Evolutionary conservation across 768 basidiomycete species (phyloP).

Genomic region (Panus rudis): DNA sequence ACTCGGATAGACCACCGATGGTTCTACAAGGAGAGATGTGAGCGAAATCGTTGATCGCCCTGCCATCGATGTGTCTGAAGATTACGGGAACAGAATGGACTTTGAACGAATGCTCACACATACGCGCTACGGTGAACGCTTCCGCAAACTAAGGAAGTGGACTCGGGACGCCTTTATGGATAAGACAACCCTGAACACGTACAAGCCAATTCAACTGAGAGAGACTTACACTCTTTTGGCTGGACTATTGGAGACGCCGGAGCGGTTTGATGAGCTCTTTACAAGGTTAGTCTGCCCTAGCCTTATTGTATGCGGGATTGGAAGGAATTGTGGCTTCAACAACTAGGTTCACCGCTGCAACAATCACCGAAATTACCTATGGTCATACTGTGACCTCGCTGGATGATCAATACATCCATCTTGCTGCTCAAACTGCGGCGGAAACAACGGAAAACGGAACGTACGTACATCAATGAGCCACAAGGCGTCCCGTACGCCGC

Average conservation of each 20-base stretch:
- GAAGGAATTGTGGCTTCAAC: neutral
- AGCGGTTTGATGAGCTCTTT: slow-evolving; percentile 20
- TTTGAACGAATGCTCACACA: slow-evolving; percentile 12
- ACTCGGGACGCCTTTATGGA: slow-evolving; percentile 19
- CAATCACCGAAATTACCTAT: slow-evolving; percentile 27
- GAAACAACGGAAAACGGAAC: slow-evolving; percentile 17
- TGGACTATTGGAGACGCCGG: slow-evolving; percentile 20
- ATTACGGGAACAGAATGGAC: slow-evolving; percentile 13
- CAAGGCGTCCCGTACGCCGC: no score
- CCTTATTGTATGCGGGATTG: no score
- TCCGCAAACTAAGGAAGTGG: slow-evolving; percentile 22
- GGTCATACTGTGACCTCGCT: slow-evolving; percentile 23
- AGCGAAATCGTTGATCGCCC: slow-evolving; percentile 1
- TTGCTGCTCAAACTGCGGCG: slow-evolving; percentile 20
- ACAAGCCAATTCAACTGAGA: slow-evolving; percentile 17
- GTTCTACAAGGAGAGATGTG: slow-evolving; percentile 23
- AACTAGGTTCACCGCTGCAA: slow-evolving; percentile 22
- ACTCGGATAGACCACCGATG: slow-evolving; percentile 27
- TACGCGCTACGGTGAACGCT: slow-evolving; percentile 20
- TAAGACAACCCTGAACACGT: slow-evolving; percentile 11
- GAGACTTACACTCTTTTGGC: slow-evolving; percentile 21
- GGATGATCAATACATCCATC: slow-evolving; percentile 23
- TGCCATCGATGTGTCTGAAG: neutral
- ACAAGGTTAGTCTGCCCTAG: slow-evolving; percentile 19
- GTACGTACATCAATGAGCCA: no score